Base-by-base conservation (phyloP, 805 yeast species). In the Nakazawaea siamensis region DNA sequence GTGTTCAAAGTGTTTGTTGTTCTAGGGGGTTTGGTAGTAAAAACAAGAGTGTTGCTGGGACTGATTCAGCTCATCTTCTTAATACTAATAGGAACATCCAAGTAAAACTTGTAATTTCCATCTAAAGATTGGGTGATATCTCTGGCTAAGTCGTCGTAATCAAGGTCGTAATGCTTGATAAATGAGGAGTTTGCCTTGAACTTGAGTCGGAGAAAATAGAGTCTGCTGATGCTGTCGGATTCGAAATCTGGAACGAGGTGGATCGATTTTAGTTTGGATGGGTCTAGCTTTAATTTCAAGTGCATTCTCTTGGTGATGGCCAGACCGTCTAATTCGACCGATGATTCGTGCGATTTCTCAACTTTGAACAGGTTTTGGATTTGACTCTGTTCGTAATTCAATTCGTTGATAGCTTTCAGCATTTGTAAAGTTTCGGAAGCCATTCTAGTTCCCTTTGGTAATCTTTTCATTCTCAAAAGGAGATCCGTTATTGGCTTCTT, bases 221-320 rank as follows among this genome's bases (percentile, higher is more conserved):
- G 49, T 46, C 82, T 60, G 4, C 78, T 70, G 11, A 73, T 60
- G 34, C 73, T 52, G 50, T 82, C 76, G 29, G 64, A 66, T 42
- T 75, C 80, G 51, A 74, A 76, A 35, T 64, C 65, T 1, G 83
- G 82, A 15, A 73, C 53, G 35, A 76, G 49, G 11, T 29, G 10
- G 9, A 24, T n/a, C 12, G 24, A 24, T 18, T 25, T 25, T 0
- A 74, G 72, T 31, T 71, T 65, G 38, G 55, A 57, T 25, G 68
- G 60, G 35, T 68, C 66, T 32, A 66, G 64, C 21, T 52, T 44
- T 15, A 66, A 53, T 24, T 57, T 53, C 34, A 76, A 45, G 17
- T 72, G 70, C 4, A 73, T 47, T 3, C 50, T 50, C 2, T 73
- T 27, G 2, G 38, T 40, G 12, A 51, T 38, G 17, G 24, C 29